phyloP scores from a whole-genome alignment of 2,329 filamentous ascomycete species.

The Whalleya microplaca region DNA sequence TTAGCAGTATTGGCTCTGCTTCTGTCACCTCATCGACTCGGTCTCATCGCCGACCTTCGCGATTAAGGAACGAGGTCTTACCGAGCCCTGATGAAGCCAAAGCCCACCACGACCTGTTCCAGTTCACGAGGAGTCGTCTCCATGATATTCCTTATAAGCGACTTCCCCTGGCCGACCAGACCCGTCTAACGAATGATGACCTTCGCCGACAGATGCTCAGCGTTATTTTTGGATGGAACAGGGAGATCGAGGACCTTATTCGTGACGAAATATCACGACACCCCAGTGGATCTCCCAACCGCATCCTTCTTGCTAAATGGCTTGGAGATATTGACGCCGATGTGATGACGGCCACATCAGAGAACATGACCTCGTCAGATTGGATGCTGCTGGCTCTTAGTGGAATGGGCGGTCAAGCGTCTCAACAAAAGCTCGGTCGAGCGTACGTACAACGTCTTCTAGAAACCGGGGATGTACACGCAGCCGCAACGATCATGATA shows the following conservation, averaged over 20 bases:
- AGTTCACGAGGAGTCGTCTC: slow-evolving; percentile 78
- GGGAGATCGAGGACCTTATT: slow-evolving; percentile 79
- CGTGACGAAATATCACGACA: slow-evolving; percentile 83
- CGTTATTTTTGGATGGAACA: slow-evolving; percentile 94
- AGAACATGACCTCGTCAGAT: slow-evolving; percentile 89
- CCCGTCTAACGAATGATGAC: slow-evolving; percentile 73
- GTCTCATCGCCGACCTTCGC: slow-evolving; percentile 60
- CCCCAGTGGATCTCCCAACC: slow-evolving; percentile 71
- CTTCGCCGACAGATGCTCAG: slow-evolving; percentile 88
- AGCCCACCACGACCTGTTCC: slow-evolving; percentile 78
- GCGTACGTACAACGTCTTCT: slow-evolving; percentile 89
- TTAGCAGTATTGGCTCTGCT: slow-evolving; percentile 52
- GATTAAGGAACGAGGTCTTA: slow-evolving; percentile 78
- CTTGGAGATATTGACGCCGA: slow-evolving; percentile 83
- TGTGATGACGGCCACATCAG: slow-evolving; percentile 76
- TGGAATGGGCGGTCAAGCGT: slow-evolving; percentile 76
- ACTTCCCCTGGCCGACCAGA: slow-evolving; percentile 60
- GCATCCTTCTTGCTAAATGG: slow-evolving; percentile 89
- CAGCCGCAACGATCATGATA: slow-evolving; percentile 88
- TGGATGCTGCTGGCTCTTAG: slow-evolving; percentile 97
- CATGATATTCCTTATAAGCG: slow-evolving; percentile 82
- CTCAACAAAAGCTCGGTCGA: slow-evolving; percentile 87
- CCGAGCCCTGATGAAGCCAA: slow-evolving; percentile 76
- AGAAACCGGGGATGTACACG: slow-evolving; percentile 88
- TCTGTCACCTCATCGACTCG: slow-evolving; percentile 54